Conservation (phyloP, 805 yeast species). For the Vanderwaltozyma yarrowii region DNA sequence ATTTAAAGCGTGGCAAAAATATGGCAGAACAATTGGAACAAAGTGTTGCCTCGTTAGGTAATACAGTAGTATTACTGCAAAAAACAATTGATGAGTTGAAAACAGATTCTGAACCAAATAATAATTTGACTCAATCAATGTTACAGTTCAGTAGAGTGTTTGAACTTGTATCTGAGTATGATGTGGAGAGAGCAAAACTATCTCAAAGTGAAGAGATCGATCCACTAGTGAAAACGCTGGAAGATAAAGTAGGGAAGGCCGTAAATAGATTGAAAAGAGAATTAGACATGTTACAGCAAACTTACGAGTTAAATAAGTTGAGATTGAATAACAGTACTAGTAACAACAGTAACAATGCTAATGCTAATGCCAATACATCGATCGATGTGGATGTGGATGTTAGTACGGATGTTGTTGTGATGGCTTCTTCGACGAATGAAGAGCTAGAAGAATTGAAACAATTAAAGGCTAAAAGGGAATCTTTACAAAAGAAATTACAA, state of each 20-base stretch:
- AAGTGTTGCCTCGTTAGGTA: conserved; percentile 15
- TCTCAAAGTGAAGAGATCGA: conserved; percentile 26
- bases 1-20: no score
- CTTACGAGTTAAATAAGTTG: conserved; percentile 21
- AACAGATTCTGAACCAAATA: conserved; percentile 13
- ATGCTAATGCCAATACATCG: background rate
- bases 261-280: conserved; percentile 20
- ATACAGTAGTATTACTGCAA: conserved; percentile 13
- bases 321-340: conserved; percentile 16
- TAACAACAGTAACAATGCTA: conserved; percentile 4
- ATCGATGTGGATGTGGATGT: conserved; percentile 7
- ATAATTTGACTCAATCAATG: conserved; percentile 15
- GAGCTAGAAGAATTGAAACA: conserved; percentile 21
- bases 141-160: conserved; percentile 21
- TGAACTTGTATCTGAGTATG: conserved; percentile 26
- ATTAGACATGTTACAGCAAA: conserved; percentile 21
- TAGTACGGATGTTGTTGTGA: conserved; percentile 21
- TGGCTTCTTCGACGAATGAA: conserved; percentile 26
- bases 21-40: conserved; percentile 20
- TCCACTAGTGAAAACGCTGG: conserved; percentile 20
- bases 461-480: conserved; percentile 17
- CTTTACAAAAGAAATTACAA: conserved; percentile 9
- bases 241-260: conserved; percentile 20
- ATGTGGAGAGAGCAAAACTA: conserved; percentile 25
- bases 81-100: conserved; percentile 14